Conservation (phyloP, 2,329 filamentous ascomycete species). For the Aspergillus sp. region DNA sequence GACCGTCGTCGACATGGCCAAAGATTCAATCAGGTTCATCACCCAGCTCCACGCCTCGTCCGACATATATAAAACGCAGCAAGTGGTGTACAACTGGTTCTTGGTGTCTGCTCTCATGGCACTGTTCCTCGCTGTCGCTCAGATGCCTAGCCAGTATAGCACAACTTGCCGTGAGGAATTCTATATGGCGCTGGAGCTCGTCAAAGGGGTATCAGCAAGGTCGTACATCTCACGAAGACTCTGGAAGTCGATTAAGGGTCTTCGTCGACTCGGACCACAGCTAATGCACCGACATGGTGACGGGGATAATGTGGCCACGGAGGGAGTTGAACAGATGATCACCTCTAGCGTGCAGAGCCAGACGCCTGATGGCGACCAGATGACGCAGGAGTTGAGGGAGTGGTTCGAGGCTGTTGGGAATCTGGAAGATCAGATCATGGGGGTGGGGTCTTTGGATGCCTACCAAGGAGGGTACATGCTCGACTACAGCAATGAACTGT, state of each 20-base stretch:
- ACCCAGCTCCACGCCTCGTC: slow-evolving; percentile 64
- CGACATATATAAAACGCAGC: slow-evolving; percentile 65
- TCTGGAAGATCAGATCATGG: slow-evolving; percentile 48
- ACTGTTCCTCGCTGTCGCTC: slow-evolving; percentile 65
- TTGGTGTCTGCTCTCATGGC: slow-evolving; percentile 66
- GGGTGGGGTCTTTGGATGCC: slow-evolving; percentile 32
- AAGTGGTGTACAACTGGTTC: slow-evolving; percentile 69
- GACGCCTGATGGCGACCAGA: slow-evolving; percentile 58
- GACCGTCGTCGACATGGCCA: slow-evolving; percentile 66
- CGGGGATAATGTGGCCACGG: background rate
- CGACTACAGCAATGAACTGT: slow-evolving; percentile 62
- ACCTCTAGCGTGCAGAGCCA: slow-evolving; percentile 54
- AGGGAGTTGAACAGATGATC: background rate
- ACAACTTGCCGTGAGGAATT: slow-evolving; percentile 64
- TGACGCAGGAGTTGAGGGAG: slow-evolving; percentile 62
- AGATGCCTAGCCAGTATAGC: slow-evolving; percentile 64
- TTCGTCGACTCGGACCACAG: slow-evolving; percentile 64
- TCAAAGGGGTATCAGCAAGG: slow-evolving; percentile 63
- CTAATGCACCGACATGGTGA: slow-evolving; percentile 42
- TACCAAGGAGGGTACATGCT: slow-evolving; percentile 42
- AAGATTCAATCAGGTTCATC: slow-evolving; percentile 66
- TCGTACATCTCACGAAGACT: slow-evolving; percentile 65
- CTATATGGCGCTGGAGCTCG: slow-evolving; percentile 66
- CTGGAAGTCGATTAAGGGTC: slow-evolving; percentile 65
- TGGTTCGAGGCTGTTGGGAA: slow-evolving; percentile 67